Evolutionary conservation across 257 asterid genomes (phyloP).

Genomic region (Solanum infundibuliforme): DNA sequence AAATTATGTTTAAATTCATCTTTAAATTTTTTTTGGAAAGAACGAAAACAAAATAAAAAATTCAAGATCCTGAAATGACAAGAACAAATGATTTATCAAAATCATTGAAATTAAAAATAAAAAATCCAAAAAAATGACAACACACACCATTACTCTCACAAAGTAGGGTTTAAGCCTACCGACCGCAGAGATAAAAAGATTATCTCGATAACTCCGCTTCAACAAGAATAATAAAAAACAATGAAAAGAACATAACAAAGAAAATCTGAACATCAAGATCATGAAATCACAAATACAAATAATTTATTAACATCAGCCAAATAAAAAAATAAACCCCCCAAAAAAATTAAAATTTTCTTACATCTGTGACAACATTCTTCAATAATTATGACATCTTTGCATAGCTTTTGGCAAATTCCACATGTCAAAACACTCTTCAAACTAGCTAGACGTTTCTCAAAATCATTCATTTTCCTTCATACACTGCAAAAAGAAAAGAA

Average conservation of each 20-base stretch:
- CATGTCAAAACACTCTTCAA: conserved; percentile 2
- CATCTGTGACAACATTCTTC: conserved; percentile 12
- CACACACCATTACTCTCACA: not conserved
- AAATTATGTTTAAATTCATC: too few species aligned
- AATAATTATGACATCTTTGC: not conserved
- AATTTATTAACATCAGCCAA: too few species aligned
- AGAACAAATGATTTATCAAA: not conserved
- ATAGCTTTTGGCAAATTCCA: not conserved
- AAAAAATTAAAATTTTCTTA: not conserved
- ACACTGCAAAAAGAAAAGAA: not conserved
- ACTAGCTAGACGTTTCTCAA: not conserved
- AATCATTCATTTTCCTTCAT: not conserved
- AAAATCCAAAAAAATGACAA: too few species aligned
- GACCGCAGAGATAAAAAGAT: too few species aligned
- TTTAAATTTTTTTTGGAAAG: too few species aligned
- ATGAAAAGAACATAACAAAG: not conserved
- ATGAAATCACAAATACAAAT: not conserved
- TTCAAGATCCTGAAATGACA: not conserved
- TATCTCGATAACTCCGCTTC: too few species aligned
- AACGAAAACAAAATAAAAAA: too few species aligned
- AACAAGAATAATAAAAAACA: too few species aligned
- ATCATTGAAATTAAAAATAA: not conserved
- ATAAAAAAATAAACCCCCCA: not conserved
- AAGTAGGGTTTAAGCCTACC: not conserved
- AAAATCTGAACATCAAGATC: not conserved